Conservation (phyloP, 495 filamentous ascomycete genomes). For the Penicillium daleae region DNA sequence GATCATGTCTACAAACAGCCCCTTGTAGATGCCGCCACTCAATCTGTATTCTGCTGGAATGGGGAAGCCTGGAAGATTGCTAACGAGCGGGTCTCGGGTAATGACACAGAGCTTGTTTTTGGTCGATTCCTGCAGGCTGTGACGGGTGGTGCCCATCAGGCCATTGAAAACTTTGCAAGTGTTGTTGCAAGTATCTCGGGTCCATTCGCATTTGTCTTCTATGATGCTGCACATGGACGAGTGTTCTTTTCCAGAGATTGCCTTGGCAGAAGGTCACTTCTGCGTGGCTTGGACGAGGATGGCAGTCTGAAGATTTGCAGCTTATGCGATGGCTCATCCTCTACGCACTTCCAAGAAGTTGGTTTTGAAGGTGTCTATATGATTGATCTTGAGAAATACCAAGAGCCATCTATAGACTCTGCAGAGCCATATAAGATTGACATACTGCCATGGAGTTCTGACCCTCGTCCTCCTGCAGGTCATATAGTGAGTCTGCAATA, state of each 20-base stretch:
- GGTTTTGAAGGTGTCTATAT: constrained; percentile 78
- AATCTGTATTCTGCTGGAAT: constrained; percentile 91
- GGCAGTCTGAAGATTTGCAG: constrained; percentile 72
- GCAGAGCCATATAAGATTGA: constrained; percentile 33
- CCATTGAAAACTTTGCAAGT: constrained; percentile 46
- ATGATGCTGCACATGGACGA: constrained; percentile 60
- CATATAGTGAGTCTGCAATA: constrained; percentile 45
- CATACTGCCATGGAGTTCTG: constrained; percentile 36
- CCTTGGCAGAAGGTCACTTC: constrained; percentile 81
- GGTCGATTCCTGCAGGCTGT: constrained; percentile 58
- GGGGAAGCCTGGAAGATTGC: constrained; percentile 92
- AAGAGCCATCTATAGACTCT: constrained; percentile 7
- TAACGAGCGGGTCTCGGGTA: constrained; percentile 57
- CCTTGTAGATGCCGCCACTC: constrained; percentile 59
- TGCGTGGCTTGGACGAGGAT: constrained; percentile 52
- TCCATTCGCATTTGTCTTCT: constrained; percentile 91
- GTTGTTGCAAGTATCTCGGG: constrained; percentile 71
- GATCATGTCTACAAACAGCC: constrained; percentile 74
- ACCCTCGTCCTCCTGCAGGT: constrained; percentile 21
- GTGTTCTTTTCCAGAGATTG: constrained; percentile 85
- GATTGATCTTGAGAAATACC: constrained; percentile 52
- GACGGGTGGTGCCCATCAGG: constrained; percentile 19
- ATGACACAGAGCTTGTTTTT: constrained; percentile 79
- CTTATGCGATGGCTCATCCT: constrained; percentile 60
- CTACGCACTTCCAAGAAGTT: constrained; percentile 72